These are phyloP conservation scores for Diplotaxis tenuifolia DNA, from an alignment of 345 rosid species.

Conservation along the genomic window DNA sequence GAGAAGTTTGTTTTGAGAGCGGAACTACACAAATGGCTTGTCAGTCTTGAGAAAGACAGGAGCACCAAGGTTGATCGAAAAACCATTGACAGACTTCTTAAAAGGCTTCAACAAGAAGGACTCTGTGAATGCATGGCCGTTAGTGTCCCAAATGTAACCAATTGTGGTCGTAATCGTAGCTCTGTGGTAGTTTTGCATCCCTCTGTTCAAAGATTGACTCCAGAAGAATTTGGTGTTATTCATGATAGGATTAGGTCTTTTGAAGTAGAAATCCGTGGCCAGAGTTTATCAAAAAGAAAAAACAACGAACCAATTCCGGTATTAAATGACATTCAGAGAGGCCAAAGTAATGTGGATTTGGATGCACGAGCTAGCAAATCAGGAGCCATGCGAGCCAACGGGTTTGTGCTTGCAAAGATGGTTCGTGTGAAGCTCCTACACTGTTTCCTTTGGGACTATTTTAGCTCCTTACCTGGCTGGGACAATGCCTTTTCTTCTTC, in stretches of 20 bases:
- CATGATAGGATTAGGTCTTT: conserved; percentile 73
- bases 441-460: conserved; percentile 72
- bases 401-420: conserved; percentile 93
- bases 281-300: conserved; percentile 54
- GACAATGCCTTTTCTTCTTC: conserved; percentile 47
- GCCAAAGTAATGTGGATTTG: conserved; percentile 44
- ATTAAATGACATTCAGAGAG: conserved; percentile 68
- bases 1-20: conserved; percentile 74
- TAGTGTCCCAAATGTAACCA: conserved; percentile 74
- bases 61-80: conserved; percentile 72
- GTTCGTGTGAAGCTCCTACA: conserved; percentile 84
- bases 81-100: conserved; percentile 68
- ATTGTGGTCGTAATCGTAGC: conserved; percentile 63
- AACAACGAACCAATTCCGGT: conserved; percentile 56
- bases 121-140: conserved; percentile 63
- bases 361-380: conserved; percentile 51
- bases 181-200: conserved; percentile 75
- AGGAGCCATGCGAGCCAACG: conserved; percentile 90
- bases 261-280: conserved; percentile 73
- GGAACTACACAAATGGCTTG: conserved; percentile 80
- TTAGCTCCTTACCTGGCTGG: conserved; percentile 53
- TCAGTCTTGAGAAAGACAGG: conserved; percentile 77
- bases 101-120: conserved; percentile 81
- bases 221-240: conserved; percentile 58
- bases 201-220: conserved; percentile 56